Conservation (phyloP, 805 yeast genomes). For the Wickerhamiella dianesei region DNA sequence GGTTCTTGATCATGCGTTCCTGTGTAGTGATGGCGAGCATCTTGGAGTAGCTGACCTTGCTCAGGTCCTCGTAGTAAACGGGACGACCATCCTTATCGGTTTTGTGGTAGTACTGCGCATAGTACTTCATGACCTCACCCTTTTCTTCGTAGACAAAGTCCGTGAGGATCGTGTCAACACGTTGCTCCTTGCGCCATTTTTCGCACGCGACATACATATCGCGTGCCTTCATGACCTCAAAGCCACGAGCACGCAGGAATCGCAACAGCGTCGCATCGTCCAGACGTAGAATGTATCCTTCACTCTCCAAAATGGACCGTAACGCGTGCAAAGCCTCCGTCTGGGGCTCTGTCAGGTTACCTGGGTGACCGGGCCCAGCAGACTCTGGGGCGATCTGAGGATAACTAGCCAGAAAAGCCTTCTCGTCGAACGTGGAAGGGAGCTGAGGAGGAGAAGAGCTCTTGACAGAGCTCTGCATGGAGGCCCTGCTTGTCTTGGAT, state of each 20-base stretch:
- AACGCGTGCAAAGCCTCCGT: constrained; percentile 43
- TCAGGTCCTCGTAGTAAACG: constrained; percentile 84
- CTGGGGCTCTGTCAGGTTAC: constrained; percentile 61
- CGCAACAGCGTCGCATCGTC: constrained; percentile 77
- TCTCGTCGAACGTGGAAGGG: not conserved
- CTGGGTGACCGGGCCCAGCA: constrained; percentile 64
- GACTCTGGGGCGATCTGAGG: constrained; percentile 58
- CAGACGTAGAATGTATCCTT: constrained; percentile 60
- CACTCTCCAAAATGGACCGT: constrained; percentile 41
- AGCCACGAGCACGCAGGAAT: constrained; percentile 90
- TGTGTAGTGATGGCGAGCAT: constrained; percentile 89
- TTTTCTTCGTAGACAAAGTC: constrained; percentile 93
- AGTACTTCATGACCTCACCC: constrained; percentile 71
- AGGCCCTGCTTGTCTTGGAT: not conserved
- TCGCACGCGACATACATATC: constrained; percentile 81
- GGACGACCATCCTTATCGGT: constrained; percentile 97
- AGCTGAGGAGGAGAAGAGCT: not conserved
- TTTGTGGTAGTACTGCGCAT: constrained; percentile 96
- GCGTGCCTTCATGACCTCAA: constrained; percentile 64
- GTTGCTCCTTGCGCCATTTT: constrained; percentile 79
- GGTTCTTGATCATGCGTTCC: constrained; percentile 89
- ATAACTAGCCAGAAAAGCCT: constrained; percentile 32
- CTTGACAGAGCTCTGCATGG: not conserved
- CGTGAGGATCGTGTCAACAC: constrained; percentile 69
- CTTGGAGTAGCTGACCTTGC: constrained; percentile 75